A percentile compares a stretch with the other conserved stretches of the same genome.
These are phyloP conservation scores for Mycena sanguinolenta DNA, from an alignment of 768 basidiomycete species.

Conservation along the genomic window DNA sequence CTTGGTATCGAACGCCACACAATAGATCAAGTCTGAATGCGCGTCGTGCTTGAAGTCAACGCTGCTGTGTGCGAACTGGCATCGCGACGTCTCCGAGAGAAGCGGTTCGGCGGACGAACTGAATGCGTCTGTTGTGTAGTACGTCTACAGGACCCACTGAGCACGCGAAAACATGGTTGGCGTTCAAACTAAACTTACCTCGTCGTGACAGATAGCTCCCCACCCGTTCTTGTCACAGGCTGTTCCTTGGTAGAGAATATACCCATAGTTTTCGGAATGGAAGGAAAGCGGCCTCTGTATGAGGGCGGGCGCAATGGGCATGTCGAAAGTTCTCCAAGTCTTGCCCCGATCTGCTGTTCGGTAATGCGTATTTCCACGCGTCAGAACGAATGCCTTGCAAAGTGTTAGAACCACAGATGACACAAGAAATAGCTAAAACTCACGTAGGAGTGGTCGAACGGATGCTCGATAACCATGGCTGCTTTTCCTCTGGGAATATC, in stretches of 20 bases:
- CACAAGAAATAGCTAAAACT: slow-evolving; percentile 46
- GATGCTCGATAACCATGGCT: slow-evolving; percentile 86
- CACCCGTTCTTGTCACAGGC: slow-evolving; percentile 68
- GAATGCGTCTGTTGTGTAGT: slow-evolving; percentile 90
- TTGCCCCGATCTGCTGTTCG: slow-evolving; percentile 90
- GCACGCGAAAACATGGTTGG: neutral
- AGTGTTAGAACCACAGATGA: slow-evolving; percentile 12
- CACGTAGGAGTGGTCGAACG: slow-evolving; percentile 84
- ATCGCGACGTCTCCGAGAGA: slow-evolving; percentile 78
- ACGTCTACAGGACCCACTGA: slow-evolving; percentile 69
- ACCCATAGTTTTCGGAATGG: slow-evolving; percentile 82
- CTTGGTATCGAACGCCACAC: slow-evolving; percentile 85
- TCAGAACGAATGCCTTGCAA: slow-evolving; percentile 87
- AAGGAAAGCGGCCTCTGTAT: slow-evolving; percentile 83
- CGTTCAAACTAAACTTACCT: slow-evolving; percentile 62
- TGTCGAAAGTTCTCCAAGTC: slow-evolving; percentile 87
- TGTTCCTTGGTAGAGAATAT: slow-evolving; percentile 86
- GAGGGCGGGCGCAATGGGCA: slow-evolving; percentile 71
- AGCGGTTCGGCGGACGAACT: slow-evolving; percentile 68
- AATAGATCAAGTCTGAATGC: slow-evolving; percentile 83
- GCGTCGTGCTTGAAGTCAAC: slow-evolving; percentile 86
- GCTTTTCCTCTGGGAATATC: slow-evolving; percentile 71
- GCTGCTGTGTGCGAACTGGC: slow-evolving; percentile 92
- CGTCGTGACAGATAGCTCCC: slow-evolving; percentile 75
- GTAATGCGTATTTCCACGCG: slow-evolving; percentile 82